phyloP scores from a whole-genome alignment of 129 eudicot genomes.

The Oenanthe sinensis region DNA sequence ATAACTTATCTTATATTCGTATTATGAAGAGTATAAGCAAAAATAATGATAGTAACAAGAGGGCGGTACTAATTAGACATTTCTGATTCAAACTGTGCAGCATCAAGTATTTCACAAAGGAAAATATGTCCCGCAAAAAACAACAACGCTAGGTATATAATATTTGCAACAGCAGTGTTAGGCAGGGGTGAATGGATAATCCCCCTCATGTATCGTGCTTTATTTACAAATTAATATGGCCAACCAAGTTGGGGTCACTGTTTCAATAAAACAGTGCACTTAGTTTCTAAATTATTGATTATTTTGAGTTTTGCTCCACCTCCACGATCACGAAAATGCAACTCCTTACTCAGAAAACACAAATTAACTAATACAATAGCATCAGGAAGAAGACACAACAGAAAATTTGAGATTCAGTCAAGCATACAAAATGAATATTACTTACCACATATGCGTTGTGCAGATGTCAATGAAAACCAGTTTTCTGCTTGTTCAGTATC shows the following conservation, averaged over 20 bases:
- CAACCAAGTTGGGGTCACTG: not conserved
- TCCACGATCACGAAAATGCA: not conserved
- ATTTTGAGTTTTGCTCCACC: not conserved
- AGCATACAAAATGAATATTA: conserved; percentile 1
- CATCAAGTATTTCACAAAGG: not conserved
- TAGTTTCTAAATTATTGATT: not conserved
- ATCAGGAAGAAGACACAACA: conserved; percentile 1
- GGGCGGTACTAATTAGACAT: not conserved
- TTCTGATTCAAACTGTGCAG: not conserved
- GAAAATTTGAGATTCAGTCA: not conserved
- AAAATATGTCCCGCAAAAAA: not conserved
- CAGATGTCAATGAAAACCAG: conserved; percentile 96
- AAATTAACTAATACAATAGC: not conserved
- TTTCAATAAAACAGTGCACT: not conserved
- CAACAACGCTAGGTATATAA: not conserved
- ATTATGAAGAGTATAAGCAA: not conserved
- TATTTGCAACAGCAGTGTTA: not conserved
- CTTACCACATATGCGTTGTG: conserved; percentile 90
- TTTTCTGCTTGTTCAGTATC: conserved; percentile 99
- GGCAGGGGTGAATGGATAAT: not conserved
- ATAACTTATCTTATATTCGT: not conserved
- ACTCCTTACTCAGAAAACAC: not conserved
- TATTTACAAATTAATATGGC: not conserved
- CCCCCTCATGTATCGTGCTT: not conserved
- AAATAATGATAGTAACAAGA: not conserved